Evolutionary conservation across 352 stramenopile species (phyloP).

Genomic region (Globisporangium takayamanum): DNA sequence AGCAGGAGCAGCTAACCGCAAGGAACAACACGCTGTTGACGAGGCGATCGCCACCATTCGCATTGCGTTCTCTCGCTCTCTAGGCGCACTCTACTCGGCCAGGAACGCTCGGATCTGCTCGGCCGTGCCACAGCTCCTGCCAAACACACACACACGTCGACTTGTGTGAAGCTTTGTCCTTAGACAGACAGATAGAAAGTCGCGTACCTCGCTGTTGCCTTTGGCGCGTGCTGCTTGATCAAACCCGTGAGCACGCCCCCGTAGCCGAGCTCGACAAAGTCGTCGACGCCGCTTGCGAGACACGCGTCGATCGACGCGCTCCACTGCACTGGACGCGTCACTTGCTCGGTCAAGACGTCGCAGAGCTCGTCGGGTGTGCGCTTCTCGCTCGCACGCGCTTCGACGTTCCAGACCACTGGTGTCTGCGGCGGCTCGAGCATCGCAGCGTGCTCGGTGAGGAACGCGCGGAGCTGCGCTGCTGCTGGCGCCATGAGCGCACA

Average conservation of each 20-base stretch:
- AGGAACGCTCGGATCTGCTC: constrained; percentile 55
- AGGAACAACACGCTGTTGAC: too few species aligned
- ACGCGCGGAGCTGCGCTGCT: constrained; percentile 31
- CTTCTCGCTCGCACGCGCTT: constrained; percentile 38
- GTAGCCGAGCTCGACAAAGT: constrained; percentile 70
- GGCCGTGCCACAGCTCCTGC: constrained; percentile 47
- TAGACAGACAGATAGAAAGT: background rate
- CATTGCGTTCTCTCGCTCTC: background rate
- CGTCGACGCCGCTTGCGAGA: constrained; percentile 28
- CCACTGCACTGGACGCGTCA: constrained; percentile 65
- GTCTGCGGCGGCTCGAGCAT: constrained; percentile 29
- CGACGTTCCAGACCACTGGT: constrained; percentile 82
- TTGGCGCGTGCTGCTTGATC: constrained; percentile 60
- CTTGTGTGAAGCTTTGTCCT: too few species aligned
- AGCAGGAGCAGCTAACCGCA: background rate
- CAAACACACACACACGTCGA: background rate
- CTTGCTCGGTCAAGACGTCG: constrained; percentile 47
- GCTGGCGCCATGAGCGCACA: constrained; percentile 72
- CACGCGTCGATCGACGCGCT: constrained; percentile 77
- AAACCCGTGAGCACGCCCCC: constrained; percentile 67
- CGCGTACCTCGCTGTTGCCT: constrained; percentile 19
- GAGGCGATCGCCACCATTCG: background rate
- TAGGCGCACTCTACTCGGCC: background rate
- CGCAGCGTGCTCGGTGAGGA: constrained; percentile 19
- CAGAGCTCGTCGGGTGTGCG: constrained; percentile 28